Base-by-base conservation (phyloP, 1,284 basidiomycete species). In the Boletellus deceptivus region DNA sequence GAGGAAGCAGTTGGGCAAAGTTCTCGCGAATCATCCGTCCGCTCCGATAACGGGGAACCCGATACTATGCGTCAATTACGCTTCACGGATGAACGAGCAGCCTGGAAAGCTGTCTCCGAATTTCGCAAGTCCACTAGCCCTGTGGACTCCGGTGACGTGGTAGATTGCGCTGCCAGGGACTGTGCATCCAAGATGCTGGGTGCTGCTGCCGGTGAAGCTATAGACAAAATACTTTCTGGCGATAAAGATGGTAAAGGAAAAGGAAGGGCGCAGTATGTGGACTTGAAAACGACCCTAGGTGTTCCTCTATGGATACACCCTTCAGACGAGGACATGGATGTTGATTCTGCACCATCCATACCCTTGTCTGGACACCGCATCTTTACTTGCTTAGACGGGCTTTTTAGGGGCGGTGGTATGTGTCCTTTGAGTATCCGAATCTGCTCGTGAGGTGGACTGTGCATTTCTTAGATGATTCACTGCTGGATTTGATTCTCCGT, bases 401-500 rank as follows among this genome's bases (percentile, higher is more conserved):
- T 71, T 27, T 48, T 76, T 16, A 54, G 62, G 27, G 54, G 54
- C 17, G 59, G 66, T 47, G 74, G 82, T 82, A 53, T 25, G 75
- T 61, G 11, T 47, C 14, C 39, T 49, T 18, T 38, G 6, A 49
- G 35, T 8, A 11, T 41, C 7, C 16, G 29, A 10, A 11, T 24
- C 17, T 18, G 6, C 3, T 24, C 18, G 22, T 16, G 48, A 22
- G 13, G 42, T 38, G 52, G 34, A 53, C 27, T 8, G 39, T 29
- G 3, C 11, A 20, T 38, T 39, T 40, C 10, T 13, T 33, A 84
- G 82, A 80, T 54, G 49, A 63, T 24, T 40, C 52, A 10, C 70
- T 68, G 43, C 61, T 75, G n/a, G 59, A 63, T 8, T 54, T 75
- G 20, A 51, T 80, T n/a, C 59, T 85, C 6, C 63, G 71, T 34